Evolutionary conservation across 257 asterid genomes (phyloP).

Genomic region (Petunia axillaris): DNA sequence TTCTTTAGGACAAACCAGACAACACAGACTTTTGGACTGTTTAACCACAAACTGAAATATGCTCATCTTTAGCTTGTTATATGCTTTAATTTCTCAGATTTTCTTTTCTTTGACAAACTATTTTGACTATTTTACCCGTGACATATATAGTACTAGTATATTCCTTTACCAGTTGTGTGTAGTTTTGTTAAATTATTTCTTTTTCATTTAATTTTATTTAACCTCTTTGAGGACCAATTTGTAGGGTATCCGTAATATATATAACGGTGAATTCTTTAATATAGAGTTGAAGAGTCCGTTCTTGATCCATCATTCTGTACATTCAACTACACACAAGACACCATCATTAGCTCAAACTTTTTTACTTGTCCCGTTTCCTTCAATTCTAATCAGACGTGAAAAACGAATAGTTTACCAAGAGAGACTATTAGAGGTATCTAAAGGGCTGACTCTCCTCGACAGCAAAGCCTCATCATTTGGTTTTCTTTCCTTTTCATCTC

Average conservation of each 20-base stretch:
- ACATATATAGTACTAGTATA: no score
- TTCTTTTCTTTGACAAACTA: background rate
- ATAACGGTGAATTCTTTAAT: background rate
- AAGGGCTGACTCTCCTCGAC: slow-evolving; percentile 19
- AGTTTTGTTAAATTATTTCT: background rate
- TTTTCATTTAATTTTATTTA: background rate
- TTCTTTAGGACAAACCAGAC: background rate
- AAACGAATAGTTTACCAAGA: background rate
- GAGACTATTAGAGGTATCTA: background rate
- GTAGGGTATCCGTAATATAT: background rate
- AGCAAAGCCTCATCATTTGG: slow-evolving; percentile 41
- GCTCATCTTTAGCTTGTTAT: background rate
- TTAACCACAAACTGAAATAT: background rate
- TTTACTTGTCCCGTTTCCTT: slow-evolving; percentile 48
- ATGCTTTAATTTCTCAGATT: background rate
- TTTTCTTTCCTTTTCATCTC: slow-evolving; percentile 21
- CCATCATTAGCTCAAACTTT: slow-evolving; percentile 48
- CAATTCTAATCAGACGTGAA: slow-evolving; percentile 23
- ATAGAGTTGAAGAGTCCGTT: slow-evolving; percentile 23
- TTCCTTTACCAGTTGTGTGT: background rate
- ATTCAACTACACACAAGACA: slow-evolving; percentile 55
- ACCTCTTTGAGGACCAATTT: slow-evolving; percentile 17
- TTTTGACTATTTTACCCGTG: background rate
- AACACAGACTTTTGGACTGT: background rate
- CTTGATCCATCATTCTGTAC: slow-evolving; percentile 39